A percentile compares a stretch with the other conserved stretches of the same genome.
Conservation (phyloP, 2,329 filamentous ascomycete species). For the Eutypella sp. region DNA sequence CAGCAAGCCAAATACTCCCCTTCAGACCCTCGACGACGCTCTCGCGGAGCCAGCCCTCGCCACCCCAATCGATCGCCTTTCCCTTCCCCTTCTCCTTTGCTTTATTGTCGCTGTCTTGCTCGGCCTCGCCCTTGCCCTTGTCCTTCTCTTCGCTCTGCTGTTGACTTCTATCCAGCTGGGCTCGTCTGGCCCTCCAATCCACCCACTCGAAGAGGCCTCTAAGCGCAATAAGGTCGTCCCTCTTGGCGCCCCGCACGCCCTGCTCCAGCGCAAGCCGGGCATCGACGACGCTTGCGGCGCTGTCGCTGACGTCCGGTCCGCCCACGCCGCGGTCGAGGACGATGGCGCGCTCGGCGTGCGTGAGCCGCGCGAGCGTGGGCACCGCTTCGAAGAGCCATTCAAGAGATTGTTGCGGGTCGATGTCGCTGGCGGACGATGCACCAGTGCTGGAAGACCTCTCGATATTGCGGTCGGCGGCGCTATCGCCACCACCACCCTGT, state of each 20-base stretch:
- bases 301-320: conserved; percentile 41
- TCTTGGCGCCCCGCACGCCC: conserved; percentile 27
- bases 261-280: conserved; percentile 62
- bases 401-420: conserved; percentile 44
- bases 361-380: conserved; percentile 45
- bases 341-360: conserved; percentile 60
- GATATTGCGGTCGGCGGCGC: no score
- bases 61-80: conserved; percentile 22
- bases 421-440: conserved; percentile 26
- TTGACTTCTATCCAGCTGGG: no score
- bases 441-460: conserved; percentile 15
- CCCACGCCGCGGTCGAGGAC: conserved; percentile 51
- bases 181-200: conserved; percentile 34
- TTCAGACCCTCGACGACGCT: conserved; percentile 51
- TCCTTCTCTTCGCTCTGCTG: conserved; percentile 19
- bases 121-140: conserved; percentile 13
- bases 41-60: conserved; percentile 51
- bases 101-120: conserved; percentile 12
- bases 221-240: conserved; percentile 40
- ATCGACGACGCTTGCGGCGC: conserved; percentile 53
- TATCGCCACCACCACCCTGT: no score
- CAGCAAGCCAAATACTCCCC: conserved; percentile 49
- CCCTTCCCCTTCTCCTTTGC: conserved; percentile 7
- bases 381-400: conserved; percentile 70
- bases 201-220: conserved; percentile 54